Evolutionary conservation across 1,284 basidiomycete species (phyloP).

Genomic region (Phylloporus gajari): DNA sequence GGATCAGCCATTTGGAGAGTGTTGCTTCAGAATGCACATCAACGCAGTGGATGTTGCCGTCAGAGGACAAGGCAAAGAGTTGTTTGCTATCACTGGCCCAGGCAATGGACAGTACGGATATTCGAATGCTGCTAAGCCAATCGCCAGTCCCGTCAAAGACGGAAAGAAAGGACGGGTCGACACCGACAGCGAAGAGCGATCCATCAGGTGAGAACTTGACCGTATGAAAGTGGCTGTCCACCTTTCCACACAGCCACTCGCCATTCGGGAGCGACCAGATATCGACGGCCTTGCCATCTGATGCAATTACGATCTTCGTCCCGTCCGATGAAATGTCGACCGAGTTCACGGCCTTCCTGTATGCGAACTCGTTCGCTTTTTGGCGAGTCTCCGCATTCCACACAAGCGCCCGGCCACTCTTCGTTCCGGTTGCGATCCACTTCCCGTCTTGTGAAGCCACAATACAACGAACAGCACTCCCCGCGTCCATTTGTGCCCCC

Average conservation of each 20-base stretch:
- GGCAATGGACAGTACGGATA: no score
- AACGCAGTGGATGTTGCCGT: no score
- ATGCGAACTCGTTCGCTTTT: no score
- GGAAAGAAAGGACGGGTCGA: no score
- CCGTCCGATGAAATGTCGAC: neutral
- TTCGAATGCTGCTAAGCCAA: no score
- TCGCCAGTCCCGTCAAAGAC: no score
- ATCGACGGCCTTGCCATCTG: neutral
- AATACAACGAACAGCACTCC: neutral
- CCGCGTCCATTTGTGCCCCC: neutral
- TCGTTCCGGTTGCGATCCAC: neutral
- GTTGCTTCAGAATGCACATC: no score
- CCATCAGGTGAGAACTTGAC: neutral
- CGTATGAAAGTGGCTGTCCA: neutral
- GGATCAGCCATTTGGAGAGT: no score
- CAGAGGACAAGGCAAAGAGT: neutral
- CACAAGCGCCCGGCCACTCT: neutral
- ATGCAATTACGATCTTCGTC: neutral
- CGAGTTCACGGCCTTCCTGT: neutral
- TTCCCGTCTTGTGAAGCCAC: neutral
- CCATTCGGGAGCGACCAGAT: neutral
- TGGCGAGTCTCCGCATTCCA: no score
- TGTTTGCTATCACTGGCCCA: no score
- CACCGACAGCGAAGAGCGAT: neutral
- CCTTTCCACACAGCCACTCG: neutral